phyloP scores from a whole-genome alignment of 257 asterid species.

The Lavandula angustifolia region DNA sequence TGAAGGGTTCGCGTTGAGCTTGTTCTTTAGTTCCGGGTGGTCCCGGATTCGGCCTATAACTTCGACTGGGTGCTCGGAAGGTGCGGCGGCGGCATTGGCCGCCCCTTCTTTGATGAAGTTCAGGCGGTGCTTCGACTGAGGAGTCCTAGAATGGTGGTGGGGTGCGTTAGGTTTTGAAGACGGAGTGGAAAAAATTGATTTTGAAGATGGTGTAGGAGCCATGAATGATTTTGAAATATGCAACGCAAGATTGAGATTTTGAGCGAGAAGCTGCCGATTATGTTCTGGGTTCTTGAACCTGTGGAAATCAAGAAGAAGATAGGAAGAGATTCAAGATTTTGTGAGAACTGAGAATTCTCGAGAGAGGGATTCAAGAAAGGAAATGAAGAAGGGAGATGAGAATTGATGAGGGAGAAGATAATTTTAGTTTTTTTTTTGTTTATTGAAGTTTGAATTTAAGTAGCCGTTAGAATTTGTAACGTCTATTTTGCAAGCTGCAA shows the following conservation, averaged over 20 bases:
- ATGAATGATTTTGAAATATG: neutral
- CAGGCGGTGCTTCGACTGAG: slow-evolving; percentile 62
- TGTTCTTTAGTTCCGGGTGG: slow-evolving; percentile 59
- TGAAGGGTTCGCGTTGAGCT: slow-evolving; percentile 31
- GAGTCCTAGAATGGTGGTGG: slow-evolving; percentile 55
- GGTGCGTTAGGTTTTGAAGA: slow-evolving; percentile 47
- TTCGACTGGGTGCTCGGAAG: slow-evolving; percentile 89
- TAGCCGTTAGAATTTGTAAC: slow-evolving; percentile 65
- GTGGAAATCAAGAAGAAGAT: neutral
- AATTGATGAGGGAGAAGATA: neutral
- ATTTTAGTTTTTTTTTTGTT: slow-evolving; percentile 2
- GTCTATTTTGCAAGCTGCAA: slow-evolving; percentile 34
- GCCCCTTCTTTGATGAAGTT: slow-evolving; percentile 35
- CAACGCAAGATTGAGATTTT: neutral
- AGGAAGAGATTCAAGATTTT: slow-evolving; percentile 25
- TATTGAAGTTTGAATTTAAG: slow-evolving; percentile 41
- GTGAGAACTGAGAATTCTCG: slow-evolving; percentile 1
- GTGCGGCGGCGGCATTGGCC: neutral
- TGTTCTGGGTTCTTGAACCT: slow-evolving; percentile 20
- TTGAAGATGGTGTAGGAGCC: slow-evolving; percentile 35
- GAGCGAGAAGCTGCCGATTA: neutral
- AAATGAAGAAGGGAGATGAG: too few species aligned
- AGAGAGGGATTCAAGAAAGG: neutral
- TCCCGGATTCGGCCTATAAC: slow-evolving; percentile 83
- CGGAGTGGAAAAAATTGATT: slow-evolving; percentile 48